Percentiles rank a stretch among this genome's conserved stretches.
phyloP scores from a whole-genome alignment of 176 grass and related monocot genomes.

The Ananas comosus region DNA sequence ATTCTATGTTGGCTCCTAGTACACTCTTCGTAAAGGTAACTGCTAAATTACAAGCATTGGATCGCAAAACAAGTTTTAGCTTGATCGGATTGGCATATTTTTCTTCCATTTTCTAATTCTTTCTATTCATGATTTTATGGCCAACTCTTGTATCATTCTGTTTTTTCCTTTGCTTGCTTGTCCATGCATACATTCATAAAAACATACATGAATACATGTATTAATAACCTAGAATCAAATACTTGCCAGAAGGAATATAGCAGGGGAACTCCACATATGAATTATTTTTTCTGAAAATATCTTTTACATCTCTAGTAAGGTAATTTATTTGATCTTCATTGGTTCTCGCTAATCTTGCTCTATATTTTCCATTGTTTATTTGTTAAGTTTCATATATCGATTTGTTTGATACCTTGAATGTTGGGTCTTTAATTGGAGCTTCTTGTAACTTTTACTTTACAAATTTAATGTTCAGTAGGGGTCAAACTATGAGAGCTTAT shows the following conservation, averaged over 20 bases:
- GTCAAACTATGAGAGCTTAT: background rate
- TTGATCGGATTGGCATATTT: background rate
- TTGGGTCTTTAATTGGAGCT: background rate
- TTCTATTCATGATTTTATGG: background rate
- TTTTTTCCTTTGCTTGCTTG: too few relatives aligned
- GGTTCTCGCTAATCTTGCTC: background rate
- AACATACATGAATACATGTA: too few relatives aligned
- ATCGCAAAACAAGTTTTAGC: constrained; percentile 1
- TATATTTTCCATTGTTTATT: background rate
- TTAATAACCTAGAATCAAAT: background rate
- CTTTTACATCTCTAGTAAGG: background rate
- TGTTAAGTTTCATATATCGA: background rate
- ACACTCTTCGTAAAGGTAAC: constrained; percentile 93
- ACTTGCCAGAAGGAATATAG: background rate
- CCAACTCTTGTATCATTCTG: background rate
- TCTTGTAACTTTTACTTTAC: too few relatives aligned
- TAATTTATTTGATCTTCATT: constrained; percentile 1
- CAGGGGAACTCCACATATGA: background rate
- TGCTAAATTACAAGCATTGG: background rate
- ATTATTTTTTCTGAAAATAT: background rate
- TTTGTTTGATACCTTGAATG: background rate
- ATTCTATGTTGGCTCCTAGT: constrained; percentile 89
- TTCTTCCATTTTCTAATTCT: background rate
- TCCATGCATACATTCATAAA: too few relatives aligned
- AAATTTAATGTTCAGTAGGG: too few relatives aligned